Base-by-base conservation (phyloP, 2,329 filamentous ascomycete species). In the Apiospora marii region DNA sequence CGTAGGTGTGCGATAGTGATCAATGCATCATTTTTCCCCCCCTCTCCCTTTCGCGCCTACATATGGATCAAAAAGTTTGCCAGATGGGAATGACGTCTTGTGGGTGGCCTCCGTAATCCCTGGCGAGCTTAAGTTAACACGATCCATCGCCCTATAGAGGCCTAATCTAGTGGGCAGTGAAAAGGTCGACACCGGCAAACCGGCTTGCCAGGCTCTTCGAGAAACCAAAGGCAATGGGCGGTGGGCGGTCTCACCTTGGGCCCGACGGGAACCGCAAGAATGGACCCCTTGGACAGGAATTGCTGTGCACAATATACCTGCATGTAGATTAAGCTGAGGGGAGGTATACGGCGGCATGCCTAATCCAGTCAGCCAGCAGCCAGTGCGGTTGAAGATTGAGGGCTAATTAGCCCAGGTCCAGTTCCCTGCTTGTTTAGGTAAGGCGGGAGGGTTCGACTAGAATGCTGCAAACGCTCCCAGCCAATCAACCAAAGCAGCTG, bases 401-500 rank as follows among this genome's bases (percentile, higher is more conserved):
- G 34, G 53, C 53, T 61, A 61, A 61, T 61, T 61, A 37, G 53
- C 53, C 53, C 53, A 64, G 37, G 8, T 37, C 37, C 37, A 41
- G 37, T 41, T 41, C 37, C 37, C 37, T 41, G 10, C 37, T 41
- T 41, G 37, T 41, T 41, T 41, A 41, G 37, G 37, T 41, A 41
- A 41, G 37, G 37, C 10, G 37, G 37, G 37, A 41, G 37, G 37
- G 8, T 10, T 1, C 37, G 8, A 10, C 8, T 41, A 41, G 37
- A 41, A 41, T 10, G 8, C 37, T 41, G 37, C 48, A 51, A 58
- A 51, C 30, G 34, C 48, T 58, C 27, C 4, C 48, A 58, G 68
- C 68, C 68, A 70, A 70, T 70, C 68, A 48, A 34, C 19, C n/a
- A 1, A 6, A 41, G 27, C 68, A 48, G 44, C 68, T 70, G 46